Conservation (phyloP, 768 basidiomycete genomes). For the Mycena capillaripes region DNA sequence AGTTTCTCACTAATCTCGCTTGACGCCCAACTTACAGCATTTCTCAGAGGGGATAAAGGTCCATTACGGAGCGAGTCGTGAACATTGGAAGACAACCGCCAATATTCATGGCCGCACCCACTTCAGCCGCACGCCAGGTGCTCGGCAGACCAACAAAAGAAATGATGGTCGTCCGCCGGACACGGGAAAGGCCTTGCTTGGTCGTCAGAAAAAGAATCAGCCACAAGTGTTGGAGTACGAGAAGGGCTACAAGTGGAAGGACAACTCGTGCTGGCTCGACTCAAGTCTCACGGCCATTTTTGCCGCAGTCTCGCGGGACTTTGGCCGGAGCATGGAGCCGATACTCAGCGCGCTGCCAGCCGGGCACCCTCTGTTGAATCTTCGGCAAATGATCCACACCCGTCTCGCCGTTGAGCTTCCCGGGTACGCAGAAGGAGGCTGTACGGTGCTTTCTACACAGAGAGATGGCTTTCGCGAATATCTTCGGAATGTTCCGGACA, state of each 20-base stretch:
- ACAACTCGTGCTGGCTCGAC: slow-evolving; percentile 17
- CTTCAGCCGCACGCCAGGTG: neutral
- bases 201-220: neutral
- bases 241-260: neutral
- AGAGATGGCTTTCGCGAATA: slow-evolving; percentile 15
- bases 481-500: neutral
- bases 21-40: neutral
- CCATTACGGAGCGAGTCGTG: neutral
- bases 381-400: neutral
- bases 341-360: neutral
- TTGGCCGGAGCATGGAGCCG: neutral
- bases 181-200: neutral
- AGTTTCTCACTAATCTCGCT: neutral
- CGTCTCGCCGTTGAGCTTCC: neutral
- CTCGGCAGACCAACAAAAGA: neutral
- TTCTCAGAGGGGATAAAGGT: neutral
- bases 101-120: neutral
- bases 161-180: neutral
- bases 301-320: neutral
- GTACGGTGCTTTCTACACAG: neutral
- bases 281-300: neutral
- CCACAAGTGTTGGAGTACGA: neutral
- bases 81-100: neutral
- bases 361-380: neutral
- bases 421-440: neutral